Percentiles rank a stretch among this genome's conserved stretches.
These are phyloP conservation scores for Myriangium duriaei DNA, from an alignment of 2,329 filamentous ascomycete species.

Conservation along the genomic window DNA sequence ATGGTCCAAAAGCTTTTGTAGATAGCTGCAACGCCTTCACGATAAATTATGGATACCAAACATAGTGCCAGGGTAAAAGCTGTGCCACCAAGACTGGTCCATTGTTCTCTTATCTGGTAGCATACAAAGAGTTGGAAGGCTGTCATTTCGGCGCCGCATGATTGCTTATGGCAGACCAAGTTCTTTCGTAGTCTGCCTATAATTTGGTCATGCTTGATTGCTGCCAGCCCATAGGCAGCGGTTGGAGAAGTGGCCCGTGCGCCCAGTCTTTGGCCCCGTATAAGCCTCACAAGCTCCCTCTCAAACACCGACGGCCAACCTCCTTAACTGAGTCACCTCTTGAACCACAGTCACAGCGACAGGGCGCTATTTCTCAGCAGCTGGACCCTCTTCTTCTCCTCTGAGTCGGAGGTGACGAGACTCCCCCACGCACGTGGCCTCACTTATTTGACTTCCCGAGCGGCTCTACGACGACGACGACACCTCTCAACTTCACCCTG, in stretches of 20 bases:
- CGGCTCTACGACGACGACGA: neutral
- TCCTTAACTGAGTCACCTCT: conserved; percentile 6
- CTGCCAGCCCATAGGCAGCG: no score
- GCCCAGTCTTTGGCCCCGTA: conserved; percentile 3
- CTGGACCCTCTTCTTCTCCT: neutral
- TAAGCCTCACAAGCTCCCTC: conserved; percentile 1
- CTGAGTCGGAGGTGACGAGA: neutral
- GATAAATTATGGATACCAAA: no score
- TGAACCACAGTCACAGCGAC: neutral
- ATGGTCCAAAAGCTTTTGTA: no score
- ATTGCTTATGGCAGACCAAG: no score
- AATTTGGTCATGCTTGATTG: no score
- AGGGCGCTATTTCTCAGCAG: neutral
- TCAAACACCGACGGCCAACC: conserved; percentile 1
- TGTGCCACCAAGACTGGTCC: no score
- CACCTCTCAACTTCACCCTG: conserved; percentile 4
- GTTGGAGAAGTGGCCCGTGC: conserved; percentile 3
- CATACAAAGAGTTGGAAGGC: no score
- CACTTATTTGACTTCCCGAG: neutral
- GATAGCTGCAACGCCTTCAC: no score
- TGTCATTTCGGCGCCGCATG: no score
- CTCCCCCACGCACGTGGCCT: neutral
- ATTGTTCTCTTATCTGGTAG: no score
- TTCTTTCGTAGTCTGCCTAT: no score
- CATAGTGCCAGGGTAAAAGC: no score